Evolutionary conservation across 148 eudicot genomes (phyloP).

Genomic region (Diospyros kaki): DNA sequence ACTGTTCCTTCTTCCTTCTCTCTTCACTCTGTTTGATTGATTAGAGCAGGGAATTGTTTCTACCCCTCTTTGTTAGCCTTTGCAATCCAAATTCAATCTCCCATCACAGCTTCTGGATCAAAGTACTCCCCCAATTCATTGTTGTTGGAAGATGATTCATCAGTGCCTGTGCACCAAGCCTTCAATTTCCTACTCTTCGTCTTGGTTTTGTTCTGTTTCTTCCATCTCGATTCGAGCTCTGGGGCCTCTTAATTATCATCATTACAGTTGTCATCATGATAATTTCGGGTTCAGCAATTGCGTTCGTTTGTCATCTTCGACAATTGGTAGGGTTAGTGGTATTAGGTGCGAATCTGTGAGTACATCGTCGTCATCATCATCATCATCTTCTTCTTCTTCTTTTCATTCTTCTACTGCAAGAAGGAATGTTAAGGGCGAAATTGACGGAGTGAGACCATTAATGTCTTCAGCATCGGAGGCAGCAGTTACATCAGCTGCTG

Average conservation of each 20-base stretch:
- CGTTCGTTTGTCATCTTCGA: neutral
- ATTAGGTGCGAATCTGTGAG: neutral
- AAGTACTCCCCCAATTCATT: neutral
- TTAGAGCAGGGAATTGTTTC: too few species aligned
- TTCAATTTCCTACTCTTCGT: neutral
- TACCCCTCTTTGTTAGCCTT: too few species aligned
- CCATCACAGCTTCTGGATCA: too few species aligned
- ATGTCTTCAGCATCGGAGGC: neutral
- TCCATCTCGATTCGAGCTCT: neutral
- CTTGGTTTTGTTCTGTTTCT: too few species aligned
- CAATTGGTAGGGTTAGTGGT: neutral
- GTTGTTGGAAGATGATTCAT: conserved; percentile 7
- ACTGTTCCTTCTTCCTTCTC: too few species aligned
- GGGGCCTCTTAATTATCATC: neutral
- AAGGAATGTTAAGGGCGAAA: too few species aligned
- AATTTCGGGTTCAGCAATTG: neutral
- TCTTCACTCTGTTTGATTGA: too few species aligned
- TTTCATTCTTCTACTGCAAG: neutral
- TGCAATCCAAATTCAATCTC: too few species aligned
- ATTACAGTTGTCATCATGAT: neutral
- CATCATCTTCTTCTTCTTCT: neutral
- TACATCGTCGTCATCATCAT: neutral
- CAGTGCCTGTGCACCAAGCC: conserved; percentile 1
- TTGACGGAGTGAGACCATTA: too few species aligned
- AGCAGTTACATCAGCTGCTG: neutral